These are phyloP conservation scores for Kalmanozyma brasiliensis DNA, from an alignment of 1,284 basidiomycete species.

Conservation along the genomic window DNA sequence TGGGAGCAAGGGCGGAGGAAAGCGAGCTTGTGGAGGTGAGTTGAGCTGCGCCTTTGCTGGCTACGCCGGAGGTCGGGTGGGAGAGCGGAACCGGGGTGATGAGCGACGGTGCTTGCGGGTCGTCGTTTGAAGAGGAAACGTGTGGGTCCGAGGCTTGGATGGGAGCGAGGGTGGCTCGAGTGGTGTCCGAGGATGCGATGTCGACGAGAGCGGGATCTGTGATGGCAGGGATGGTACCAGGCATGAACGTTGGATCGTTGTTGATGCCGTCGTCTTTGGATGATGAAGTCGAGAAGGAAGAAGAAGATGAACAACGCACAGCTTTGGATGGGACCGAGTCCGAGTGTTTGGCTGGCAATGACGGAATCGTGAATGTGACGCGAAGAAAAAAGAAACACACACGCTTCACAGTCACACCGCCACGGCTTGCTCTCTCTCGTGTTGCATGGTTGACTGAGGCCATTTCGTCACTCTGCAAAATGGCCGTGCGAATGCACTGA, in stretches of 20 bases:
- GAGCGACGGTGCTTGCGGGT: slow-evolving; percentile 35
- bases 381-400: neutral
- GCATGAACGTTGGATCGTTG: slow-evolving; percentile 20
- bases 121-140: slow-evolving; percentile 12
- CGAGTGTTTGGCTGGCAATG: no score
- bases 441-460: no score
- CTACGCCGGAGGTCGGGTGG: slow-evolving; percentile 38
- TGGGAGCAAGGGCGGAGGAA: slow-evolving; percentile 34
- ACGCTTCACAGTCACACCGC: slow-evolving; percentile 1
- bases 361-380: slow-evolving; percentile 8
- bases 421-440: neutral
- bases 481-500: slow-evolving; percentile 1
- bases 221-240: slow-evolving; percentile 49
- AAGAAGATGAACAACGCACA: slow-evolving; percentile 5
- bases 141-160: slow-evolving; percentile 21
- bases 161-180: slow-evolving; percentile 22
- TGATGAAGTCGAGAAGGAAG: slow-evolving; percentile 8
- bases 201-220: slow-evolving; percentile 51
- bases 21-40: slow-evolving; percentile 25
- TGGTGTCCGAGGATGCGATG: slow-evolving; percentile 12
- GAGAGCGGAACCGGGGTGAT: slow-evolving; percentile 28
- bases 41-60: slow-evolving; percentile 40
- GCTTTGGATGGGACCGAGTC: no score
- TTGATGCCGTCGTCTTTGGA: neutral
- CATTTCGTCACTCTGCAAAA: no score